phyloP scores from a whole-genome alignment of 805 yeast genomes.

The Ogataea methylovora region DNA sequence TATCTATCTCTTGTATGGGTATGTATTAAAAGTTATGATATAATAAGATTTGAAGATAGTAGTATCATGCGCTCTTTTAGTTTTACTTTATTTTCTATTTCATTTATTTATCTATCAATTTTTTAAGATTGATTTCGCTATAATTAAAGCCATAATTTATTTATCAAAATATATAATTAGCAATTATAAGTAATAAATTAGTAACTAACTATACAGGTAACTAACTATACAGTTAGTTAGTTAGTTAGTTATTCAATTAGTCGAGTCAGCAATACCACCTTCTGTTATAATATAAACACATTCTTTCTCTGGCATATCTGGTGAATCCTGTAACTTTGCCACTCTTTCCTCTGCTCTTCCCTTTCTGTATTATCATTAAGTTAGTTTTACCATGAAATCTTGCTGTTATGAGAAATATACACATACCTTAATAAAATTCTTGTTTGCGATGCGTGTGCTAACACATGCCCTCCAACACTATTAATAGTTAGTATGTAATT shows the following conservation, averaged over 20 bases:
- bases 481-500: not conserved
- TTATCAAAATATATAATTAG: too few relatives aligned
- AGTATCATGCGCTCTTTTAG: too few relatives aligned
- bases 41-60: too few relatives aligned
- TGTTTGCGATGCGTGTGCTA: constrained; percentile 78
- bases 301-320: constrained; percentile 76
- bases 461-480: constrained; percentile 69
- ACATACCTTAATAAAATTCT: constrained; percentile 45
- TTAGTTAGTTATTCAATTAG: too few relatives aligned
- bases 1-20: not conserved
- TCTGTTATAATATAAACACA: constrained; percentile 67
- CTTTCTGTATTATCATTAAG: constrained; percentile 32
- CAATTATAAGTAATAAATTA: too few relatives aligned
- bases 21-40: not conserved
- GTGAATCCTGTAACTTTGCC: constrained; percentile 73
- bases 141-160: too few relatives aligned
- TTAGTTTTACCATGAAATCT: not conserved
- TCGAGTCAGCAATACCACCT: constrained; percentile 15
- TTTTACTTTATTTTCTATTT: too few relatives aligned
- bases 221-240: too few relatives aligned
- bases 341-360: constrained; percentile 78
- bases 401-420: not conserved
- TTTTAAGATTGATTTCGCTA: too few relatives aligned
- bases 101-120: too few relatives aligned
- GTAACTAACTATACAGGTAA: too few relatives aligned